A percentile compares a stretch with the other conserved stretches of the same genome.
phyloP scores from a whole-genome alignment of 805 yeast species.

The Saturnispora saitoi region DNA sequence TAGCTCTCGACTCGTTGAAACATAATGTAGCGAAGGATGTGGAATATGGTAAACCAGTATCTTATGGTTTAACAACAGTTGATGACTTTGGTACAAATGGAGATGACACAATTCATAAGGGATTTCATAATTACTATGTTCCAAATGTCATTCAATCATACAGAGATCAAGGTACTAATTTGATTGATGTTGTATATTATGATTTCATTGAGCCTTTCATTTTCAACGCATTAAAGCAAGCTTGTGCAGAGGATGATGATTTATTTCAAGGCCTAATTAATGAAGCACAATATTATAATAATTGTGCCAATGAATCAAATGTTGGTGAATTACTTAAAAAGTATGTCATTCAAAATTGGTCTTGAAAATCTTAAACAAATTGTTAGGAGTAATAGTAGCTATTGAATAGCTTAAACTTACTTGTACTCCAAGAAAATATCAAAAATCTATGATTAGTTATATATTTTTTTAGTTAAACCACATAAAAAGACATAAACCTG shows the following conservation, averaged over 20 bases:
- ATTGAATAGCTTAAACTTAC: neutral
- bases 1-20: conserved; percentile 13
- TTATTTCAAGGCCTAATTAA: conserved; percentile 14
- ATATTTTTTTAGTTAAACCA: too few relatives aligned
- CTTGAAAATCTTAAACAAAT: neutral
- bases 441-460: too few relatives aligned
- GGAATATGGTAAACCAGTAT: conserved; percentile 8
- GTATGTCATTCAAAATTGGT: conserved; percentile 32
- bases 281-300: conserved; percentile 21
- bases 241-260: conserved; percentile 13
- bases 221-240: conserved; percentile 19
- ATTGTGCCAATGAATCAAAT: conserved; percentile 30
- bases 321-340: conserved; percentile 38
- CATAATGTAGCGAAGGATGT: neutral
- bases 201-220: conserved; percentile 50
- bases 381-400: too few relatives aligned
- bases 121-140: conserved; percentile 48
- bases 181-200: conserved; percentile 70
- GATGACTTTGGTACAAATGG: conserved; percentile 86
- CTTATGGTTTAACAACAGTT: conserved; percentile 69
- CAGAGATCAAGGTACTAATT: conserved; percentile 14
- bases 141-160: conserved; percentile 73
- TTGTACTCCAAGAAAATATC: too few relatives aligned
- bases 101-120: conserved; percentile 69
- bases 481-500: too few relatives aligned